Conservation (phyloP, 1,284 basidiomycete genomes). For the Melampsora larici-populina region DNA sequence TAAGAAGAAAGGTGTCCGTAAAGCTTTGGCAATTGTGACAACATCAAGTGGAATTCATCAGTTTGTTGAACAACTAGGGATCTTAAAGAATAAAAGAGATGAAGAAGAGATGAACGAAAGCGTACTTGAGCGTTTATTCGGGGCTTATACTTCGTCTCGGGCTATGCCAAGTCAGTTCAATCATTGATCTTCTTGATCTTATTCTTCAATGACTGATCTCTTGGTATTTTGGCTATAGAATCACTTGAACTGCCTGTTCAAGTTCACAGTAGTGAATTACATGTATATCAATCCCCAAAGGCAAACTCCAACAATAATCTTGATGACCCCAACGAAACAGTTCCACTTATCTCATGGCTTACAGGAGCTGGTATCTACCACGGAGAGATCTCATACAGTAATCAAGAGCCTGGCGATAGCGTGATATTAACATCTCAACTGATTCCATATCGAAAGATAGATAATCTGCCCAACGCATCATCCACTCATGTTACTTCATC, state of each 20-base stretch:
- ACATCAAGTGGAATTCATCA: conserved; percentile 59
- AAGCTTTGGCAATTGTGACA: conserved; percentile 57
- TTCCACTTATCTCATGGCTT: conserved; percentile 44
- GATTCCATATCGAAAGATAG: conserved; percentile 50
- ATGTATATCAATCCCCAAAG: conserved; percentile 22
- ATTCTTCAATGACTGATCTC: not conserved
- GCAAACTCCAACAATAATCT: not conserved
- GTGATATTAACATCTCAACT: conserved; percentile 68
- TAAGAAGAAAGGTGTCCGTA: conserved; percentile 46
- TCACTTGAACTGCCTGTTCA: conserved; percentile 27
- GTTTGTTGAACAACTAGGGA: conserved; percentile 38
- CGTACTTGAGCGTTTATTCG: conserved; percentile 31
- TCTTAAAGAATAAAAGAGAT: conserved; percentile 26
- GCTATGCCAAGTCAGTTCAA: conserved; percentile 21
- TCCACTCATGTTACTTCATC: conserved; percentile 64
- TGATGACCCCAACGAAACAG: conserved; percentile 3
- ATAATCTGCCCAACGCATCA: conserved; percentile 16
- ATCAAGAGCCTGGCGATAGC: conserved; percentile 60
- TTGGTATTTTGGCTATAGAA: conserved; percentile 11
- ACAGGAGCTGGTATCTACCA: conserved; percentile 79
- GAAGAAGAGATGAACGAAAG: conserved; percentile 28
- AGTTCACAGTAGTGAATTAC: conserved; percentile 61
- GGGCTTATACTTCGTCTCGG: conserved; percentile 31
- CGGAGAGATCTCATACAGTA: conserved; percentile 49
- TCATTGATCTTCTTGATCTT: not conserved